phyloP scores from a whole-genome alignment of 768 basidiomycete species.

The Mycena filopes region DNA sequence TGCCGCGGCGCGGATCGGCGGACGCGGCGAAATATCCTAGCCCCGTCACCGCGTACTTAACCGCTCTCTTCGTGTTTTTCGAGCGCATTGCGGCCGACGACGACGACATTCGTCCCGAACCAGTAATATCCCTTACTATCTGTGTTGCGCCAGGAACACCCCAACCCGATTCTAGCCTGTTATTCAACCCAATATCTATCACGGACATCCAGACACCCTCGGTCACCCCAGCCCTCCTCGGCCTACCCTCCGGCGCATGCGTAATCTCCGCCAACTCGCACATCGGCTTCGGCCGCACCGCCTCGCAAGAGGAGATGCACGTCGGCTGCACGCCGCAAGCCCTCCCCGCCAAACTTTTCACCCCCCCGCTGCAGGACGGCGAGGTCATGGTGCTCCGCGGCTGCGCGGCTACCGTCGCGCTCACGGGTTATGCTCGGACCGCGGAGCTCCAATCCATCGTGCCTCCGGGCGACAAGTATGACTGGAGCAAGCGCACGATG shows the following conservation, averaged over 20 bases:
- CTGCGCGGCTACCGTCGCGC: constrained; percentile 19
- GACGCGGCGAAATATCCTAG: too few species aligned
- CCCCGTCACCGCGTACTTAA: constrained; percentile 26
- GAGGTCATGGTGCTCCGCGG: constrained; percentile 28
- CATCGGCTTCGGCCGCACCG: constrained; percentile 31
- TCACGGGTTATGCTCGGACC: constrained; percentile 16
- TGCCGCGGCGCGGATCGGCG: too few species aligned
- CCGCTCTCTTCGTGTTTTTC: constrained; percentile 26
- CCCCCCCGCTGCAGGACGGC: constrained; percentile 12
- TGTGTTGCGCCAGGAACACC: constrained; percentile 3
- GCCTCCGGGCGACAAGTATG: not conserved
- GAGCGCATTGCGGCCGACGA: constrained; percentile 10
- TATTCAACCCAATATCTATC: constrained; percentile 8
- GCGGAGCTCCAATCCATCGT: constrained; percentile 11
- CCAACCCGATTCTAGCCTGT: not conserved
- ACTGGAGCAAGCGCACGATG: constrained; percentile 26
- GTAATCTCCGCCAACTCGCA: constrained; percentile 29
- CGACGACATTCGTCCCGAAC: not conserved
- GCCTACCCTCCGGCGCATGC: constrained; percentile 19
- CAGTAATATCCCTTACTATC: constrained; percentile 18
- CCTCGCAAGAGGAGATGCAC: constrained; percentile 34
- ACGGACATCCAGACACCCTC: constrained; percentile 14
- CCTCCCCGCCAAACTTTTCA: constrained; percentile 23
- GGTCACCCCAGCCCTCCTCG: not conserved
- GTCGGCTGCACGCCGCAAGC: constrained; percentile 25